A percentile compares a stretch with the other conserved stretches of the same genome.
These are phyloP conservation scores for Phytophthora cryptogea DNA, from an alignment of 352 stramenopile genomes.

Conservation along the genomic window DNA sequence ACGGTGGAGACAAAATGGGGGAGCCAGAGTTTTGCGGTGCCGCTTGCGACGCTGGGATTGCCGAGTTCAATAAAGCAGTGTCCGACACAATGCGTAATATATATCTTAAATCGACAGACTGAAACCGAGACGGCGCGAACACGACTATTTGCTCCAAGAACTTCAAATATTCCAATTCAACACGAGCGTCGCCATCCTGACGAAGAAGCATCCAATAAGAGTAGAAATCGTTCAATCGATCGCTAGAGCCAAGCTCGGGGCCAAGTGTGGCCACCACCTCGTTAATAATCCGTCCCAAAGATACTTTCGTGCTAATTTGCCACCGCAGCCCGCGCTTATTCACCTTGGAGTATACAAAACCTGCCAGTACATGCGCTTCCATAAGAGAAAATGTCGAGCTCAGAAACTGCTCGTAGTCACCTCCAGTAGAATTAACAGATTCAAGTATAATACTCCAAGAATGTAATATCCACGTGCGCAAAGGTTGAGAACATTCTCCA, in stretches of 20 bases:
- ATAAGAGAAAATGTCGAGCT: constrained; percentile 75
- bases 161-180: constrained; percentile 80
- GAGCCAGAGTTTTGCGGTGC: constrained; percentile 17
- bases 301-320: constrained; percentile 60
- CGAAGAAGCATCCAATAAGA: constrained; percentile 75
- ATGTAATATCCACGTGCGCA: constrained; percentile 87
- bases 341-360: constrained; percentile 73
- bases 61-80: constrained; percentile 33
- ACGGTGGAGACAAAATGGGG: constrained; percentile 29
- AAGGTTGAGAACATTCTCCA: constrained; percentile 65
- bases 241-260: constrained; percentile 51
- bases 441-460: constrained; percentile 86
- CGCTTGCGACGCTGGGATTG: constrained; percentile 6
- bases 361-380: constrained; percentile 72
- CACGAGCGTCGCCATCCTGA: constrained; percentile 62
- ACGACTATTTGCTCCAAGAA: constrained; percentile 87
- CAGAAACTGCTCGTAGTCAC: constrained; percentile 85
- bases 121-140: constrained; percentile 71
- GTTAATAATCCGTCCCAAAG: constrained; percentile 72
- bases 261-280: constrained; percentile 65
- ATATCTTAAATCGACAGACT: constrained; percentile 55
- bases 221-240: constrained; percentile 68
- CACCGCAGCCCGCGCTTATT: constrained; percentile 59
- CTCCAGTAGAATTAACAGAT: constrained; percentile 70
- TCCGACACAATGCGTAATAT: constrained; percentile 69